Evolutionary conservation across 116 monocot genomes (phyloP).

Genomic region (Dioscorea cayenensis): DNA sequence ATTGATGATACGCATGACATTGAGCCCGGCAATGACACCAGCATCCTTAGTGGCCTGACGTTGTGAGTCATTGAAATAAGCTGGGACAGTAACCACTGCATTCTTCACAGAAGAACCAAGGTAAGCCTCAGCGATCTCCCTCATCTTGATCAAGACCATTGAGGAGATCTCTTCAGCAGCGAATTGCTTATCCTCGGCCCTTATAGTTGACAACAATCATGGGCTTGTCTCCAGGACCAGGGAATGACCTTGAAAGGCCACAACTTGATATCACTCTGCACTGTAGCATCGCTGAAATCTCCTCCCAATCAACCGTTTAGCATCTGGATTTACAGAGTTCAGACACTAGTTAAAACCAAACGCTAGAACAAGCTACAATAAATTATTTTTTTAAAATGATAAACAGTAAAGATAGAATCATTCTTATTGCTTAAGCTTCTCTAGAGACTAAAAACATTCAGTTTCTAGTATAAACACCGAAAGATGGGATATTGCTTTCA

Average conservation of each 20-base stretch:
- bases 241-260: constrained; percentile 78
- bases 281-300: constrained; percentile 40
- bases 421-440: too few species aligned
- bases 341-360: too few species aligned
- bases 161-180: constrained; percentile 68
- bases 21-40: constrained; percentile 37
- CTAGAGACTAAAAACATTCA: too few species aligned
- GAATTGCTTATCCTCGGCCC: constrained; percentile 68
- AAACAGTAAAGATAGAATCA: too few species aligned
- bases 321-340: constrained; percentile 28
- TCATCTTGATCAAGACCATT: constrained; percentile 70
- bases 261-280: constrained; percentile 57
- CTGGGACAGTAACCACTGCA: constrained; percentile 60
- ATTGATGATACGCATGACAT: constrained; percentile 39
- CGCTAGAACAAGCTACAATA: too few species aligned
- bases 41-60: constrained; percentile 66
- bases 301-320: constrained; percentile 63
- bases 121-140: constrained; percentile 61
- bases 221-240: constrained; percentile 56
- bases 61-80: constrained; percentile 66
- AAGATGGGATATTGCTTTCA: too few species aligned
- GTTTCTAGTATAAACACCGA: too few species aligned
- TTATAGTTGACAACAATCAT: constrained; percentile 60
- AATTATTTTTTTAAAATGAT: too few species aligned
- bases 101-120: constrained; percentile 60